Conservation (phyloP, 805 yeast species). For the Babjeviella inositovora region DNA sequence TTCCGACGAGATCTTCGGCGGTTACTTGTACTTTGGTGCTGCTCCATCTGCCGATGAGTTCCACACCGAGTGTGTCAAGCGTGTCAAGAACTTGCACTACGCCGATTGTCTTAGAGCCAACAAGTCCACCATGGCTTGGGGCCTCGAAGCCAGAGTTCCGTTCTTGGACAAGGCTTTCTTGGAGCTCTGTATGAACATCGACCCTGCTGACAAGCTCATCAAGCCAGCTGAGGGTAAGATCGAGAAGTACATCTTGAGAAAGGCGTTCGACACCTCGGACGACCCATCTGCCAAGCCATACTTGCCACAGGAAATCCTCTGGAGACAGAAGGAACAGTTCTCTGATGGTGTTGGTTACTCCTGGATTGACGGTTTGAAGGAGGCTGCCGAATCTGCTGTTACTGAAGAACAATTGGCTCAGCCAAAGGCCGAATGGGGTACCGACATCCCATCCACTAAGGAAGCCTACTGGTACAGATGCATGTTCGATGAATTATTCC, state of each 20-base stretch:
- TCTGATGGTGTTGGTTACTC: constrained; percentile 99
- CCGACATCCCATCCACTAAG: constrained; percentile 88
- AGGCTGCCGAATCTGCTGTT: constrained; percentile 75
- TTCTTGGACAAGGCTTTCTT: constrained; percentile 91
- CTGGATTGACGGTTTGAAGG: constrained; percentile 97
- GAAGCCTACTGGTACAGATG: constrained; percentile 99
- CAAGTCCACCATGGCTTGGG: constrained; percentile 99
- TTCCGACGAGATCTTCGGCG: constrained; percentile 97
- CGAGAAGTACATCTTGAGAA: constrained; percentile 92
- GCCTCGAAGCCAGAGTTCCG: constrained; percentile 98
- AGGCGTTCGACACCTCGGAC: constrained; percentile 90
- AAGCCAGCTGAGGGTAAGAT: constrained; percentile 55
- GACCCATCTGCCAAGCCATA: constrained; percentile 70
- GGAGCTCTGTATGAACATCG: constrained; percentile 85
- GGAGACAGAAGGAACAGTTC: constrained; percentile 99
- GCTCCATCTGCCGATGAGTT: constrained; percentile 90
- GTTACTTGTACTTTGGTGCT: constrained; percentile 91
- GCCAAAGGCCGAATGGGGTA: constrained; percentile 95
- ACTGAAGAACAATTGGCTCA: constrained; percentile 80
- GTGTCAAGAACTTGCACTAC: constrained; percentile 93
- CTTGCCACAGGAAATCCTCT: constrained; percentile 89
- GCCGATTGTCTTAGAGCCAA: constrained; percentile 98
- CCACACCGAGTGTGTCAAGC: constrained; percentile 88
- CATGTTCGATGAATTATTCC: constrained; percentile 88
- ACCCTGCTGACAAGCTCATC: constrained; percentile 85